Evolutionary conservation across 306 rosid species (phyloP), one percentile per base, ranked within the genome.

Genomic region (Begonia fuchsioides): DNA sequence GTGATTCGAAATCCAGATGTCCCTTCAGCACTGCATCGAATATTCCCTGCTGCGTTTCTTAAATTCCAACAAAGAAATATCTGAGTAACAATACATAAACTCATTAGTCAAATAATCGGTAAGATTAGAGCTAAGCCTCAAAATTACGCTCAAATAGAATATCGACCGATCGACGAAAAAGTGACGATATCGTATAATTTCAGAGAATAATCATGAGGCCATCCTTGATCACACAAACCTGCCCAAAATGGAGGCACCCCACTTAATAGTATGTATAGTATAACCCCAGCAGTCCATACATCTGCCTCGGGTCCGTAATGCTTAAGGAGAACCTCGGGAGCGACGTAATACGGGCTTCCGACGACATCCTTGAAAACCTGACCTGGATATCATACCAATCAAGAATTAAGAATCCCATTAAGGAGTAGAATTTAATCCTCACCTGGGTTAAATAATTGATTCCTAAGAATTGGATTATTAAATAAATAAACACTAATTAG

Each of bases 211-310:
- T 26, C 7, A 26, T 26, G 8, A 26, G 35, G 35, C 7, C 5
- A 26, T 26, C 32, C 12, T 59, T 49, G 52, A 43, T 16, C 40
- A 54, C 43, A 62, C 52, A 45, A 68, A 81, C 85, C 90, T 71
- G 85, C 90, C 90, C 90, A 81, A 63, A 81, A 81, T 8, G 90
- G 90, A 6, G 90, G 90, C 56, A 81, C 90, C 3, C 90, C 90
- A 60, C 90, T 81, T 43, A 81, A 81, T 64, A 81, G 50, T 66
- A 81, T 81, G 58, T 81, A 81, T 38, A 81, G 68, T 55, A 81
- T 81, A 67, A 81, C 90, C 54, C 90, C 90, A 0, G 90, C 90
- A 4, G 90, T 81, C 90, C 90, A 81, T 12, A 81, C 90, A 56
- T 81, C 90, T 17, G 84, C 90, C 61, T 72, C 90, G 11, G 81